phyloP scores from a whole-genome alignment of 257 asterid genomes.

The Echium plantagineum region DNA sequence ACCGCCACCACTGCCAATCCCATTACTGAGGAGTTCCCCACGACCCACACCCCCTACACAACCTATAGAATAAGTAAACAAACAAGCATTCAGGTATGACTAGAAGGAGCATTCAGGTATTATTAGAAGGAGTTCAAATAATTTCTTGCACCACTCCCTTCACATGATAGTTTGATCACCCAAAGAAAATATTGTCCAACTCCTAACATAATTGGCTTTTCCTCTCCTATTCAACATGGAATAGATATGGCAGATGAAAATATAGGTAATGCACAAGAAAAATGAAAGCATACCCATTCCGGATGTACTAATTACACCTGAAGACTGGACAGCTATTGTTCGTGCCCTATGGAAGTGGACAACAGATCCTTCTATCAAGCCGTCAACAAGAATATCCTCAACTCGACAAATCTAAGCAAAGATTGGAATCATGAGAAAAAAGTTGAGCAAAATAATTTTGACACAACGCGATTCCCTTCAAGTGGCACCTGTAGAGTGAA shows the following conservation, averaged over 20 bases:
- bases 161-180: neutral
- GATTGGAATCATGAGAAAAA: neutral
- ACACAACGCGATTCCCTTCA: constrained; percentile 3
- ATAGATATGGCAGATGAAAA: neutral
- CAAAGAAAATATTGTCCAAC: neutral
- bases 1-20: constrained; percentile 93
- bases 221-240: neutral
- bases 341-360: constrained; percentile 97
- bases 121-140: neutral
- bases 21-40: constrained; percentile 48
- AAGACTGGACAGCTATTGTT: constrained; percentile 52
- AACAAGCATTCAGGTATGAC: too few relatives aligned
- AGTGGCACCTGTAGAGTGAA: constrained; percentile 89
- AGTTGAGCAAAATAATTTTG: neutral
- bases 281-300: constrained; percentile 66
- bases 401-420: constrained; percentile 81
- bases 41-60: constrained; percentile 85
- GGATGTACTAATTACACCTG: constrained; percentile 85
- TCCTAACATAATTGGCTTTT: neutral
- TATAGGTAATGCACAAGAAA: neutral
- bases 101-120: too few relatives aligned
- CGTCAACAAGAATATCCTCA: constrained; percentile 95
- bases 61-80: constrained; percentile 37
- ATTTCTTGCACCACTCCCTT: neutral
- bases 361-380: constrained; percentile 89